These are phyloP conservation scores for Dendrobium nobile DNA, from an alignment of 106 monocot species.

Conservation along the genomic window DNA sequence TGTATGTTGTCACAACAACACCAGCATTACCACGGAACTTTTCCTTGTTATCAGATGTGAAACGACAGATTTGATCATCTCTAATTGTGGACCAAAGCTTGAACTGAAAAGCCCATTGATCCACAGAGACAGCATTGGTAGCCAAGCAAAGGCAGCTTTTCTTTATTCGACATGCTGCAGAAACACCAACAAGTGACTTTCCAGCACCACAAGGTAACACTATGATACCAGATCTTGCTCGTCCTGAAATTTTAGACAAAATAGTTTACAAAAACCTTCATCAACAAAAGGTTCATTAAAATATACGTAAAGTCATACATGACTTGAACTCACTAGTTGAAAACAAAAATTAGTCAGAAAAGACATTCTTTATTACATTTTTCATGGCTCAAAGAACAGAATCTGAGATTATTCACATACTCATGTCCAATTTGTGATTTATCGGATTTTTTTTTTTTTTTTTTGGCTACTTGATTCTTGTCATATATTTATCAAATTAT, in stretches of 20 bases:
- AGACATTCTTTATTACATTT: background rate
- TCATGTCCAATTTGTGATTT: too few relatives aligned
- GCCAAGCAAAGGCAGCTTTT: slow-evolving; percentile 94
- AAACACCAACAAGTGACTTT: slow-evolving; percentile 96
- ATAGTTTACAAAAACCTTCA: background rate
- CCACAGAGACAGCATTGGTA: slow-evolving; percentile 98
- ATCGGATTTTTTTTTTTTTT: too few relatives aligned
- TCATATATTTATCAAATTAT: too few relatives aligned
- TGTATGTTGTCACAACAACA: slow-evolving; percentile 97
- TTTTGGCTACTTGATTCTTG: too few relatives aligned
- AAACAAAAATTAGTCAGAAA: background rate
- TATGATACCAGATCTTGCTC: slow-evolving; percentile 98
- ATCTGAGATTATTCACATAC: background rate
- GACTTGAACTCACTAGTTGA: background rate
- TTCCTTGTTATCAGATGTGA: slow-evolving; percentile 98
- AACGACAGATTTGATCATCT: slow-evolving; percentile 94
- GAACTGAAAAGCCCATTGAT: slow-evolving; percentile 99
- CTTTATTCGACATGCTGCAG: slow-evolving; percentile 86
- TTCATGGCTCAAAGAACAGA: background rate
- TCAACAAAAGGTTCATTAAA: background rate
- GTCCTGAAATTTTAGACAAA: slow-evolving; percentile 33
- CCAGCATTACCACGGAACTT: slow-evolving; percentile 93
- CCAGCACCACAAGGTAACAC: slow-evolving; percentile 99
- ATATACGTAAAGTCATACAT: background rate
- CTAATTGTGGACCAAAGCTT: slow-evolving; percentile 96